Evolutionary conservation across 2,329 filamentous ascomycete genomes (phyloP).

Genomic region (Fonsecaea erecta): DNA sequence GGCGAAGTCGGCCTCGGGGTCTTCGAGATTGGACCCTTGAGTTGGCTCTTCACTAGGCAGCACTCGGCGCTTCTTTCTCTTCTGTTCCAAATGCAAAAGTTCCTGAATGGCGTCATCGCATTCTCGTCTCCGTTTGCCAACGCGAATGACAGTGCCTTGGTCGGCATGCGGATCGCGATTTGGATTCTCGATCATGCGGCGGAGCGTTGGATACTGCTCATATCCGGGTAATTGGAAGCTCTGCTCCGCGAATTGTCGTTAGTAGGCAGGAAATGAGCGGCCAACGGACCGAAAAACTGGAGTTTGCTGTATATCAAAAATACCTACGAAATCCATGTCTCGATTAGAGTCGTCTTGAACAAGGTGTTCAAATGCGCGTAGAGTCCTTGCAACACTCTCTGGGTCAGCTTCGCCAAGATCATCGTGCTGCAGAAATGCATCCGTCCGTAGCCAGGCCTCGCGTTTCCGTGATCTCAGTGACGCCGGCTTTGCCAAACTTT

Average conservation of each 20-base stretch:
- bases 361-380: slow-evolving; percentile 35
- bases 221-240: slow-evolving; percentile 8
- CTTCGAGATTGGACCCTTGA: slow-evolving; percentile 6
- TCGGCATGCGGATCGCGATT: slow-evolving; percentile 31
- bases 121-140: slow-evolving; percentile 39
- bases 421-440: slow-evolving; percentile 39
- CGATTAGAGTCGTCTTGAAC: slow-evolving; percentile 38
- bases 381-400: slow-evolving; percentile 34
- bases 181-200: slow-evolving; percentile 20
- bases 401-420: slow-evolving; percentile 35
- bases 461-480: slow-evolving; percentile 36
- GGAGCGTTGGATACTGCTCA: slow-evolving; percentile 32
- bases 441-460: slow-evolving; percentile 40
- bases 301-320: slow-evolving; percentile 20
- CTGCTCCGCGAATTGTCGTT: slow-evolving; percentile 11
- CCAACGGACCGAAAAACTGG: not conserved
- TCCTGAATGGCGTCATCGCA: slow-evolving; percentile 37
- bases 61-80: slow-evolving; percentile 40
- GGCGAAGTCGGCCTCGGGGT: slow-evolving; percentile 36
- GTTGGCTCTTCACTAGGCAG: slow-evolving; percentile 39
- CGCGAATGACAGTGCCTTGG: slow-evolving; percentile 30
- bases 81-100: slow-evolving; percentile 35
- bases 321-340: slow-evolving; percentile 37
- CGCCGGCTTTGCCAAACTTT: slow-evolving; percentile 32
- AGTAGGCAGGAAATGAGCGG: slow-evolving; percentile 1